phyloP scores from a whole-genome alignment of 2,329 filamentous ascomycete genomes.

The Trematosphaeria pertusa region DNA sequence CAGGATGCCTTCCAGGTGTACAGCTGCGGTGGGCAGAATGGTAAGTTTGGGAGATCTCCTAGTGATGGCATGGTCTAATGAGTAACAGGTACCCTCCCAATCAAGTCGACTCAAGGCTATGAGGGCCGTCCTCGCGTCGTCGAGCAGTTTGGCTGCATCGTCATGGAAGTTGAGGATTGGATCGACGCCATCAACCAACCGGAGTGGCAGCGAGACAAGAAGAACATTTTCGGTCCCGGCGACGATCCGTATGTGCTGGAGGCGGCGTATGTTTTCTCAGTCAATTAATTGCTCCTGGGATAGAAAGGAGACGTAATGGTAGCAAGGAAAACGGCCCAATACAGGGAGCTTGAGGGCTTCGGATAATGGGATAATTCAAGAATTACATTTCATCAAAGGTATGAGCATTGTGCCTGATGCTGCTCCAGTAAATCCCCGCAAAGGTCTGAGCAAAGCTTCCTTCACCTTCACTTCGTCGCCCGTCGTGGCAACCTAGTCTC shows the following conservation, averaged over 20 bases:
- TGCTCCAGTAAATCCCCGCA: too few species aligned
- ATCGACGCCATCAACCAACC: constrained; percentile 94
- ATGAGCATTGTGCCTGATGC: too few species aligned
- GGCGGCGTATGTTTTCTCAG: constrained; percentile 54
- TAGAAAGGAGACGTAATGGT: constrained; percentile 7
- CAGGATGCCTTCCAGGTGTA: constrained; percentile 91
- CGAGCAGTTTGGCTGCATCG: constrained; percentile 81
- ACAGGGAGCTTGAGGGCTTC: not conserved
- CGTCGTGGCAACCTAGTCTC: too few species aligned
- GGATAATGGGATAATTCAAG: not conserved
- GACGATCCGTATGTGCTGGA: constrained; percentile 53
- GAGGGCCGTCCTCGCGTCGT: constrained; percentile 68
- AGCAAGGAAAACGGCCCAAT: constrained; percentile 5
- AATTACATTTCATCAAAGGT: too few species aligned
- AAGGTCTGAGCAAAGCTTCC: too few species aligned
- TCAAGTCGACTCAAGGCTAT: constrained; percentile 75
- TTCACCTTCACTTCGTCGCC: too few species aligned
- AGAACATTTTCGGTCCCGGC: constrained; percentile 57
- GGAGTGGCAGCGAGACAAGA: constrained; percentile 74
- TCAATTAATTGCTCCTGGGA: constrained; percentile 27
- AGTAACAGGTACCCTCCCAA: constrained; percentile 57
- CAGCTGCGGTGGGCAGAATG: constrained; percentile 79
- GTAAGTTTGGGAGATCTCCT: constrained; percentile 39
- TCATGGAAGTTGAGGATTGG: constrained; percentile 92
- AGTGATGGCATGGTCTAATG: constrained; percentile 7